A percentile compares a stretch with the other conserved stretches of the same genome.
phyloP scores from a whole-genome alignment of 371 early-diverging fungal species.

The Mucor circinelloides region DNA sequence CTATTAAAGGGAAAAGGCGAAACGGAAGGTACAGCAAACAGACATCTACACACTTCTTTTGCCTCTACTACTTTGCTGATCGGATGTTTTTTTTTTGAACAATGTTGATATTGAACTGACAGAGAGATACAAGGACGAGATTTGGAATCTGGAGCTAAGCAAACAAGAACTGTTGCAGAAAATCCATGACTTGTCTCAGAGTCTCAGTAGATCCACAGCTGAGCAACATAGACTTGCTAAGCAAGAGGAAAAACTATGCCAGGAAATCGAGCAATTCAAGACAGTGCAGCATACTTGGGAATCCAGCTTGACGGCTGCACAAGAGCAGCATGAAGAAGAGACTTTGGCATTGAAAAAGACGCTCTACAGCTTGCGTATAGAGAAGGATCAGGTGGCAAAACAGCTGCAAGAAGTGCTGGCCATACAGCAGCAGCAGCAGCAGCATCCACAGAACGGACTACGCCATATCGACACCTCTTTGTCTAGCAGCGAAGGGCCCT shows the following conservation, averaged over 20 bases:
- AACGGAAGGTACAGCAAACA: slow-evolving; percentile 2
- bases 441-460: neutral
- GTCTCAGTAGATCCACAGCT: neutral
- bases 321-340: slow-evolving; percentile 9
- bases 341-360: neutral
- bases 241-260: neutral
- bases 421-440: neutral
- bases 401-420: neutral
- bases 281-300: neutral
- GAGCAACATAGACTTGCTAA: neutral
- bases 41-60: too few species aligned
- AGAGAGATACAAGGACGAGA: slow-evolving; percentile 26
- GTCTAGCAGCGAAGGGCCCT: neutral
- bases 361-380: neutral
- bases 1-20: slow-evolving; percentile 10
- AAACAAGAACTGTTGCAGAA: slow-evolving; percentile 23
- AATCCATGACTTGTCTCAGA: neutral
- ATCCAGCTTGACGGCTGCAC: neutral
- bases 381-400: slow-evolving; percentile 1
- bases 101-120: neutral
- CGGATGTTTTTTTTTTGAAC: slow-evolving; percentile 18
- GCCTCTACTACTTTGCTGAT: neutral
- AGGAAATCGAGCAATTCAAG: slow-evolving; percentile 15
- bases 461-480: neutral
- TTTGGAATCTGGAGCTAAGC: slow-evolving; percentile 22